A percentile compares a stretch with the other conserved stretches of the same genome.
These are phyloP conservation scores for Xerocomellus intermedius DNA, from an alignment of 768 basidiomycete genomes.

Conservation along the genomic window DNA sequence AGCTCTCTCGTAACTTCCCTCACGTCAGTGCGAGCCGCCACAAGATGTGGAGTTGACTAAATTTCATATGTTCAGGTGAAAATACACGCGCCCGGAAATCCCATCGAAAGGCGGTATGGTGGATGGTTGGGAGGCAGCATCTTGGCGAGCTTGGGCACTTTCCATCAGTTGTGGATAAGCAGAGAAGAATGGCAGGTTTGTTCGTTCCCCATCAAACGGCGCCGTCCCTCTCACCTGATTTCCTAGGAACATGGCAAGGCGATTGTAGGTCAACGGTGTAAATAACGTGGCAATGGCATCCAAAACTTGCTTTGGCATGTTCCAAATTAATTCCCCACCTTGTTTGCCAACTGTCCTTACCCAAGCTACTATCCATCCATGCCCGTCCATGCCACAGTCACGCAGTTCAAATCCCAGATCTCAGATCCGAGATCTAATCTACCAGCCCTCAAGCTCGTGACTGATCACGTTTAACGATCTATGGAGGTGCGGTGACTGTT, in stretches of 20 bases:
- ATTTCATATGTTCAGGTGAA: slow-evolving; percentile 59
- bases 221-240: slow-evolving; percentile 2
- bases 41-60: slow-evolving; percentile 7
- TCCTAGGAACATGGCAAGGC: slow-evolving; percentile 75
- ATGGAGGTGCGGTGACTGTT: too few species aligned
- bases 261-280: slow-evolving; percentile 85
- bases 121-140: slow-evolving; percentile 97
- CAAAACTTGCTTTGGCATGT: not conserved
- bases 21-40: slow-evolving; percentile 54
- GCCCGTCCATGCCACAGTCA: too few species aligned
- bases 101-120: slow-evolving; percentile 85
- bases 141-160: slow-evolving; percentile 91
- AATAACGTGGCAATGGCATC: slow-evolving; percentile 40
- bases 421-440: too few species aligned
- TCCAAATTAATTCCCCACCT: too few species aligned
- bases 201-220: slow-evolving; percentile 5
- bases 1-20: slow-evolving; percentile 71
- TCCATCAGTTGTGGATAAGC: slow-evolving; percentile 97
- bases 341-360: too few species aligned
- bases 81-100: slow-evolving; percentile 89
- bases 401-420: too few species aligned
- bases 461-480: too few species aligned
- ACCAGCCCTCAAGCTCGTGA: too few species aligned
- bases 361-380: too few species aligned
- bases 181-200: slow-evolving; percentile 88